Evolutionary conservation across 2,329 filamentous ascomycete species (phyloP).

Genomic region (Xylariales sp.): DNA sequence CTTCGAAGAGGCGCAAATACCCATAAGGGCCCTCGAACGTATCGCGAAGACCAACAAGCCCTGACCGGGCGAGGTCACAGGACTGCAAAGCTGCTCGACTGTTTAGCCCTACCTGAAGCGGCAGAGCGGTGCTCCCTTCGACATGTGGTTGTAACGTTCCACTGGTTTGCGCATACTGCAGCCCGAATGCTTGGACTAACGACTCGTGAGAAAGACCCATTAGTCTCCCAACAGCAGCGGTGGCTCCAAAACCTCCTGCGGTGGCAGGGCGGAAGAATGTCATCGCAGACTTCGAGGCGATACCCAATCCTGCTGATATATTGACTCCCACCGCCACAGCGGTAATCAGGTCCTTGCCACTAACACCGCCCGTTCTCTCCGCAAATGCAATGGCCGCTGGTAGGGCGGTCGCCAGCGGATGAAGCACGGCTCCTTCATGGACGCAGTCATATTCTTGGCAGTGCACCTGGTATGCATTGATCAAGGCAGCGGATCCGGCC

Average conservation of each 20-base stretch:
- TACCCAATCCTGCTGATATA: conserved; percentile 7
- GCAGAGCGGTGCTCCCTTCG: conserved; percentile 7
- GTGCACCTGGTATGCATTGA: conserved; percentile 8
- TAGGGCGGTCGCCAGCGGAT: conserved; percentile 7
- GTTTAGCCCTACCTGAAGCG: conserved; percentile 7
- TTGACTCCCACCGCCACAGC: conserved; percentile 9
- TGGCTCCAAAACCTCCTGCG: conserved; percentile 7
- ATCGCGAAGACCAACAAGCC: conserved; percentile 3
- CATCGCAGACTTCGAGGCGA: conserved; percentile 7
- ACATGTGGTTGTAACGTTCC: conserved; percentile 9
- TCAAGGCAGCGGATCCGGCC: conserved; percentile 5
- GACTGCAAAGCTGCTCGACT: conserved; percentile 8
- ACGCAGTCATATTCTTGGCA: conserved; percentile 10
- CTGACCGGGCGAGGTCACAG: conserved; percentile 2
- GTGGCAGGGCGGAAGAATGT: conserved; percentile 8
- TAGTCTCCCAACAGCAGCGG: conserved; percentile 5
- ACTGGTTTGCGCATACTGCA: conserved; percentile 9
- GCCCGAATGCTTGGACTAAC: conserved; percentile 7
- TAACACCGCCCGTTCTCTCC: conserved; percentile 3
- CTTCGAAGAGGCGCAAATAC: conserved; percentile 6
- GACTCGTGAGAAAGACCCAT: conserved; percentile 3
- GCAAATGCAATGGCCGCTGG: conserved; percentile 7
- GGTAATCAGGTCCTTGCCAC: conserved; percentile 7
- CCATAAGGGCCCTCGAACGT: conserved; percentile 7
- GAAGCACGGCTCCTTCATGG: conserved; percentile 8